Percentiles rank a stretch among this genome's conserved stretches.
Evolutionary conservation across 257 asterid genomes (phyloP).

Genomic region (Nicotiana attenuata): DNA sequence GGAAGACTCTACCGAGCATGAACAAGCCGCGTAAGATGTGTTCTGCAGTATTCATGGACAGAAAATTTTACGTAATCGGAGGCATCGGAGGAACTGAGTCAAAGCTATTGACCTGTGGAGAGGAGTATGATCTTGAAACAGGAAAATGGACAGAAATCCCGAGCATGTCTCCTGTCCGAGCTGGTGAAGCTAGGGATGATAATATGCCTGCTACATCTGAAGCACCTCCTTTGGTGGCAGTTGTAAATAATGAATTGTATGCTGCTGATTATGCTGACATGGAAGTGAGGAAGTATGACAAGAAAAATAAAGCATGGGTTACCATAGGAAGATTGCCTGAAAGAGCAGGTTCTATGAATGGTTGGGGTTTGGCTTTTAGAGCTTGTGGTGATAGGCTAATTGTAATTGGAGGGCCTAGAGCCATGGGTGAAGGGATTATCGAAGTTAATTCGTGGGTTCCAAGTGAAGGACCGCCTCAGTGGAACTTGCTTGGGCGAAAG

Average conservation of each 20-base stretch:
- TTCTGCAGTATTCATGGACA: constrained; percentile 75
- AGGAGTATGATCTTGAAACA: constrained; percentile 41
- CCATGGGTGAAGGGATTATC: constrained; percentile 43
- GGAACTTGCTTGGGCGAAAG: constrained; percentile 74
- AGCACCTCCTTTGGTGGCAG: constrained; percentile 94
- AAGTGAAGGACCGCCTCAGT: constrained; percentile 42
- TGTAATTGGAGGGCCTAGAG: constrained; percentile 80
- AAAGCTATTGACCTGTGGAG: constrained; percentile 45
- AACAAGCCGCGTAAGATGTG: constrained; percentile 79
- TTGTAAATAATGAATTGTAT: constrained; percentile 67
- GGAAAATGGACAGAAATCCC: constrained; percentile 74
- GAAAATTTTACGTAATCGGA: constrained; percentile 70
- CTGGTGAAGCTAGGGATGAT: constrained; percentile 24
- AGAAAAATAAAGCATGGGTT: constrained; percentile 43
- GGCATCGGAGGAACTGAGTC: constrained; percentile 57
- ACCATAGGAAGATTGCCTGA: constrained; percentile 73
- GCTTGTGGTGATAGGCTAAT: constrained; percentile 53
- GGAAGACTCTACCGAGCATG: constrained; percentile 77
- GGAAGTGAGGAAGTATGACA: constrained; percentile 69
- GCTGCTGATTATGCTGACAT: constrained; percentile 86
- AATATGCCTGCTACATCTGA: constrained; percentile 53
- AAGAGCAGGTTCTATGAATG: constrained; percentile 69
- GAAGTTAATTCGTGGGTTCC: constrained; percentile 54
- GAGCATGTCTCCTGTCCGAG: constrained; percentile 73
- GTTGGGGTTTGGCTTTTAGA: constrained; percentile 60